Evolutionary conservation across 2,329 filamentous ascomycete species (phyloP).

Genomic region (Helminthosporium solani): DNA sequence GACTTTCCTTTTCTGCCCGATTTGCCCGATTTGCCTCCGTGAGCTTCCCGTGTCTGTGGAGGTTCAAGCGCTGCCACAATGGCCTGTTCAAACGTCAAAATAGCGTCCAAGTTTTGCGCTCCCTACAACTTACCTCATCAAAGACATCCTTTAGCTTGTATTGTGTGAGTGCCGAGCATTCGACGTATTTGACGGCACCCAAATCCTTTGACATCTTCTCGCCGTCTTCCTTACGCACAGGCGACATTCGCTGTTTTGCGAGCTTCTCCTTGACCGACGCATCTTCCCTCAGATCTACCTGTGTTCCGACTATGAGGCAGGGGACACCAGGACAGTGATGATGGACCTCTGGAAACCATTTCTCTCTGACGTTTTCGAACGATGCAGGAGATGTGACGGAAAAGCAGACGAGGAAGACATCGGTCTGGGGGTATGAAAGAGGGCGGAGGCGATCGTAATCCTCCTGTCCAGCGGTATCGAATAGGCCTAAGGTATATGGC

Average conservation of each 20-base stretch:
- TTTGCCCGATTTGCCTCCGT: conserved; percentile 38
- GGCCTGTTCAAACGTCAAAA: conserved; percentile 58
- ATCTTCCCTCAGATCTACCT: conserved; percentile 94
- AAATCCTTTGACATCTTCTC: conserved; percentile 96
- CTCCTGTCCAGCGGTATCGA: conserved; percentile 98
- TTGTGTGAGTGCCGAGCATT: conserved; percentile 96
- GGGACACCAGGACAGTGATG: conserved; percentile 98
- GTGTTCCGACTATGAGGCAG: conserved; percentile 95
- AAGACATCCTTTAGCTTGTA: conserved; percentile 99
- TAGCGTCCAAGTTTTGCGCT: background rate
- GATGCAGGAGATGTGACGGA: conserved; percentile 96
- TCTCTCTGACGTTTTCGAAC: conserved; percentile 98
- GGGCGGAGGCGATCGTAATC: conserved; percentile 98
- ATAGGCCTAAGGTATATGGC: conserved; percentile 93
- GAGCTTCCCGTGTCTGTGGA: conserved; percentile 67
- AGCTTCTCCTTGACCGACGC: conserved; percentile 85
- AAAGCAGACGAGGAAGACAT: conserved; percentile 98
- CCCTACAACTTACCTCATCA: conserved; percentile 72
- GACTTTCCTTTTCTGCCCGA: conserved; percentile 34
- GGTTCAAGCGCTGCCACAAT: conserved; percentile 95
- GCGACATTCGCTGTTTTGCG: conserved; percentile 91
- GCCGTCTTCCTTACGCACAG: conserved; percentile 88
- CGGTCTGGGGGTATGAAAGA: conserved; percentile 95
- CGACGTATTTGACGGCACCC: conserved; percentile 97
- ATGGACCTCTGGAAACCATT: conserved; percentile 98